These are phyloP conservation scores for Podaxis sp. DNA, from an alignment of 768 basidiomycete species.

Conservation along the genomic window DNA sequence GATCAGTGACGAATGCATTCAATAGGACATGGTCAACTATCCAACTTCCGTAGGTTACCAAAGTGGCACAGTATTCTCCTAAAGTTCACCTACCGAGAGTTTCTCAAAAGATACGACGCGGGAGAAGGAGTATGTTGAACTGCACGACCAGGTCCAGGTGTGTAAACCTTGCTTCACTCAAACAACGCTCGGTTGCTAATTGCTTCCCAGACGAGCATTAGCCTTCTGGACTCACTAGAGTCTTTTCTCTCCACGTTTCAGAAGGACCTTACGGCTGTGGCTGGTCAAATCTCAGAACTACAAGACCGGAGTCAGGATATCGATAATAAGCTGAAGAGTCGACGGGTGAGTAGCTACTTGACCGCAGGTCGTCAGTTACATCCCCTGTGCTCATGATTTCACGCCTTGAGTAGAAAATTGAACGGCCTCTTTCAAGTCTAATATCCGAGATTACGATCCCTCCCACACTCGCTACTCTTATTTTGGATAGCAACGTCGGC, in stretches of 20 bases:
- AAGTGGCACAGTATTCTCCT: not conserved
- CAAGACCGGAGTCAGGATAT: constrained; percentile 91
- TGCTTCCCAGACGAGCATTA: constrained; percentile 71
- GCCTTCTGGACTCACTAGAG: constrained; percentile 84
- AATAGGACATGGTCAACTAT: not conserved
- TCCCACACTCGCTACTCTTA: constrained; percentile 69
- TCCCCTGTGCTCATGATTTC: not conserved
- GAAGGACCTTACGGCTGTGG: constrained; percentile 89
- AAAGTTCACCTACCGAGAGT: constrained; percentile 2
- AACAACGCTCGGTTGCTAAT: constrained; percentile 10
- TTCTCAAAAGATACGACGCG: constrained; percentile 16
- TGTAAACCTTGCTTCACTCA: constrained; percentile 1
- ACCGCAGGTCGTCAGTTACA: not conserved
- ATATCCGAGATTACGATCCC: constrained; percentile 81
- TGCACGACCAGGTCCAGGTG: constrained; percentile 92
- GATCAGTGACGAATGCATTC: not conserved
- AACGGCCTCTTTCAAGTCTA: constrained; percentile 81
- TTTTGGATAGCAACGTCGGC: constrained; percentile 83
- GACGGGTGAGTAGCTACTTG: constrained; percentile 59
- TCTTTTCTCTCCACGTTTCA: constrained; percentile 95
- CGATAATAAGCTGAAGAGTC: constrained; percentile 79
- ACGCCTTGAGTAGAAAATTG: constrained; percentile 66
- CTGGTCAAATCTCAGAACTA: constrained; percentile 93
- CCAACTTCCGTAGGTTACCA: constrained; percentile 29
- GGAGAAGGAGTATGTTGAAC: constrained; percentile 72